These are phyloP conservation scores for Ganoderma lingzhi DNA, from an alignment of 1,284 basidiomycete species.

Conservation along the genomic window DNA sequence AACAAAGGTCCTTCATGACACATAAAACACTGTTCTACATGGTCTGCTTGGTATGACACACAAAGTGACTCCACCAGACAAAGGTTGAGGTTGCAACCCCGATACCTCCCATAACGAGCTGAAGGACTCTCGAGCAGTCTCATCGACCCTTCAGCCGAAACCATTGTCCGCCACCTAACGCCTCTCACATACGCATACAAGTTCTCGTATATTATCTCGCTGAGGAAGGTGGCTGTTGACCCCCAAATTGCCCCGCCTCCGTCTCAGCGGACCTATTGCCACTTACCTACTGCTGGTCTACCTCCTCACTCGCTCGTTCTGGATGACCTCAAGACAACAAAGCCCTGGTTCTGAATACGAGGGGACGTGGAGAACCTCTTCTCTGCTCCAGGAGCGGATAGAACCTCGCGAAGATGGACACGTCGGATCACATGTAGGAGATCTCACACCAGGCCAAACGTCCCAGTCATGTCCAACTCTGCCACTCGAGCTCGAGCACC, in stretches of 20 bases:
- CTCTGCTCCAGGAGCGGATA: not conserved
- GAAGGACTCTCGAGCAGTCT: not conserved
- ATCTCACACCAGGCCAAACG: not conserved
- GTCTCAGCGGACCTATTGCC: not conserved
- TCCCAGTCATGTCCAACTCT: not conserved
- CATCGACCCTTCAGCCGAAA: not conserved
- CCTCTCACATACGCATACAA: not conserved
- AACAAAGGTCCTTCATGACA: too few relatives aligned
- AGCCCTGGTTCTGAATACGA: not conserved
- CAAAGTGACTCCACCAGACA: not conserved
- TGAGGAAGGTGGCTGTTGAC: not conserved
- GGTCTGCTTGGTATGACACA: too few relatives aligned
- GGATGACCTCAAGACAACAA: not conserved
- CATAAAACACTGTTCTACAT: too few relatives aligned
- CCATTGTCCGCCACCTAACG: not conserved
- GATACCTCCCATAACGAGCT: not conserved
- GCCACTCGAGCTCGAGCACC: conserved; percentile 8
- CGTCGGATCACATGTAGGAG: not conserved
- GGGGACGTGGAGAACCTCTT: not conserved
- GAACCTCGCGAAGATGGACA: not conserved
- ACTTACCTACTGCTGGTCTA: not conserved
- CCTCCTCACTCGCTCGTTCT: not conserved
- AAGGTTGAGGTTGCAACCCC: not conserved
- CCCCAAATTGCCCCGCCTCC: not conserved
- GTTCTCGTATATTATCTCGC: not conserved